phyloP scores from a whole-genome alignment of 495 filamentous ascomycete species.

The Umbilicaria muhlenbergii region DNA sequence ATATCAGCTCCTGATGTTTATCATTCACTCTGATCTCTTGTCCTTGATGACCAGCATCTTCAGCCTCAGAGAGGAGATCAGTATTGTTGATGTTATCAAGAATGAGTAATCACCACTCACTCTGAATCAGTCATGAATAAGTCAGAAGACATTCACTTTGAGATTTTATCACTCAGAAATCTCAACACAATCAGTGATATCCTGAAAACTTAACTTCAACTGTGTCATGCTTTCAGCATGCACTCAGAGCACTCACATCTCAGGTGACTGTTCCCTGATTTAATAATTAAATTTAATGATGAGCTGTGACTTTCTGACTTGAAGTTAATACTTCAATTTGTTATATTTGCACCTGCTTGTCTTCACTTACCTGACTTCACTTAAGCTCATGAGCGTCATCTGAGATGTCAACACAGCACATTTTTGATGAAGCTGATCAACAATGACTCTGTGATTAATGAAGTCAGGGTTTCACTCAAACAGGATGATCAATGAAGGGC shows the following conservation, averaged over 20 bases:
- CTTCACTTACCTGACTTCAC: constrained; percentile 8
- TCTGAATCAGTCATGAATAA: constrained; percentile 25
- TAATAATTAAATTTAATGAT: constrained; percentile 26
- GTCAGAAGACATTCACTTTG: constrained; percentile 23
- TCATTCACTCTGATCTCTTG: constrained; percentile 2
- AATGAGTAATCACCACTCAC: constrained; percentile 26
- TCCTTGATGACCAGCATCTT: constrained; percentile 6
- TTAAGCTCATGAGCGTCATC: constrained; percentile 8
- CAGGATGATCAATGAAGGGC: constrained; percentile 15
- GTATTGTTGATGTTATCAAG: constrained; percentile 31
- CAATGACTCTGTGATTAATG: constrained; percentile 14
- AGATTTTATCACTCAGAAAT: constrained; percentile 22
- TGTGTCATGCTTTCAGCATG: constrained; percentile 23
- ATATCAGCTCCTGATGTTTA: constrained; percentile 6
- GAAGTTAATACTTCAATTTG: not conserved
- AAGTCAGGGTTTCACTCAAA: constrained; percentile 22
- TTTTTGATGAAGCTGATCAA: constrained; percentile 16
- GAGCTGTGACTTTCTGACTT: constrained; percentile 20
- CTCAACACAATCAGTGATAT: constrained; percentile 23
- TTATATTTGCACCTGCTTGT: constrained; percentile 1
- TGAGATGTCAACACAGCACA: constrained; percentile 8
- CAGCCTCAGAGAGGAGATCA: constrained; percentile 12
- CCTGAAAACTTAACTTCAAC: constrained; percentile 24
- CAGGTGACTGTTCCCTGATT: constrained; percentile 19
- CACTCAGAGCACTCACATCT: constrained; percentile 36